These are phyloP conservation scores for Trametes gibbosa DNA, from an alignment of 768 basidiomycete genomes.

Conservation along the genomic window DNA sequence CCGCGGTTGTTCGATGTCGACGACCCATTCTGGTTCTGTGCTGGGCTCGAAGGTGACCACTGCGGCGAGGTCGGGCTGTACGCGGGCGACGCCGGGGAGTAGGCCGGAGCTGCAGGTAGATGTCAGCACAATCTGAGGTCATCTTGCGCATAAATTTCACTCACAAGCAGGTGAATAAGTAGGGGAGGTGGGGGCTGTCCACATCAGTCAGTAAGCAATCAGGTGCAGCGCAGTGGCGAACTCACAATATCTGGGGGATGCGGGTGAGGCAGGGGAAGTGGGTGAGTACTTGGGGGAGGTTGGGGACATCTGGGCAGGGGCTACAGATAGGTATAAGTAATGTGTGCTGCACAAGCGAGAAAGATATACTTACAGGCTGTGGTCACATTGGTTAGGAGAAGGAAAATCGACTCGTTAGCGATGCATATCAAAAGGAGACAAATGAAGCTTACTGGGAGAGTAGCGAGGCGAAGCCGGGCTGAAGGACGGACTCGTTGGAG, in stretches of 20 bases:
- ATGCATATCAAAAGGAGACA: neutral
- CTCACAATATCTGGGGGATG: slow-evolving; percentile 92
- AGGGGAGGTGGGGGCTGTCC: slow-evolving; percentile 77
- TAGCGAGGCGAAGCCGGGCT: slow-evolving; percentile 92
- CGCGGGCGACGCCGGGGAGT: slow-evolving; percentile 83
- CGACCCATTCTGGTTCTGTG: slow-evolving; percentile 45
- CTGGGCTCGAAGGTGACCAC: slow-evolving; percentile 82
- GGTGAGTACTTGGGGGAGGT: slow-evolving; percentile 93
- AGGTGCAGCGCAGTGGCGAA: slow-evolving; percentile 5
- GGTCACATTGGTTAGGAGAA: slow-evolving; percentile 2
- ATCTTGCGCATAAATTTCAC: slow-evolving; percentile 28
- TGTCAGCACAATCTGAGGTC: neutral
- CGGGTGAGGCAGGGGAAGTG: slow-evolving; percentile 89
- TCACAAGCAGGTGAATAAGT: slow-evolving; percentile 86
- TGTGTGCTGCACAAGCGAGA: slow-evolving; percentile 2
- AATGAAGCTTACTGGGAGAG: slow-evolving; percentile 68
- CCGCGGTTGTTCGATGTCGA: slow-evolving; percentile 31
- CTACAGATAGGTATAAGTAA: slow-evolving; percentile 34
- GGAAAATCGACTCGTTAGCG: neutral
- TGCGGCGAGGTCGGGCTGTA: slow-evolving; percentile 85
- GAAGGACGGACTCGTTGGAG: slow-evolving; percentile 88
- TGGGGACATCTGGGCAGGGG: slow-evolving; percentile 81
- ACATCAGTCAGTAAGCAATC: neutral
- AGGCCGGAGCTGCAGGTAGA: slow-evolving; percentile 59
- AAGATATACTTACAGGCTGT: slow-evolving; percentile 58